Base-by-base conservation (phyloP, 352 stramenopile species). In the Phytophthora citrophthora region DNA sequence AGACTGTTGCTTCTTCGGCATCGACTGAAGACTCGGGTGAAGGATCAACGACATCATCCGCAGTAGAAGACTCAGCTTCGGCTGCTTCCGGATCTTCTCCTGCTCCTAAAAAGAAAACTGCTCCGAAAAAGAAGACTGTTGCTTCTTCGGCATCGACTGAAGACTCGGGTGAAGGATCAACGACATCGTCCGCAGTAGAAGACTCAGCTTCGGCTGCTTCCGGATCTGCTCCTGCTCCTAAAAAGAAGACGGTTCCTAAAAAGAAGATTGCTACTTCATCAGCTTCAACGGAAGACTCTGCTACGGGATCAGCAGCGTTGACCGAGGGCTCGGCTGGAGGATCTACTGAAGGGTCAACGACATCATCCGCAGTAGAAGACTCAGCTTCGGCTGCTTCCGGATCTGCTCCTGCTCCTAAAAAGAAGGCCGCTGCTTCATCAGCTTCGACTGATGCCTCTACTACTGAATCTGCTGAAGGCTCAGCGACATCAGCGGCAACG, bases 391-490 rank as follows among this genome's bases (percentile, higher is more conserved):
- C 34, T 18, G 11, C 31, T 23, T 20, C 48, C 0, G 12, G 10
- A 32, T 32, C 27, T 12, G 5, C 5, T 11, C 36, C 36, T 8
- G 40, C 16, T 46, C 40, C 40, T 20, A 49, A 29, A 11, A 49
- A 29, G 43, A 49, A 49, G 29, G 9, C 29, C 12, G 9, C 9
- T 34, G 29, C 29, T 13, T 34, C 29, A 4, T 34, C 29, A 34
- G 26, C 34, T 4, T n/a, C 5, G 8, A 7, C 36, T 29, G 45
- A 26, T 39, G 15, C 15, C 27, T 52, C 45, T 13, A 23, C 23
- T 20, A 27, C 12, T 32, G 45, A 3, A 11, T 50, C 47, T 13
- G 39, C 47, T 3, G 45, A 64, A 44, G 36, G 9, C 32, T 62
- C 54, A 12, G 34, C 46, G 16, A 27, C 32, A 2, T 34, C 24